Conservation (phyloP, 2,329 filamentous ascomycete species). For the Trichoderma atrobrunneum region DNA sequence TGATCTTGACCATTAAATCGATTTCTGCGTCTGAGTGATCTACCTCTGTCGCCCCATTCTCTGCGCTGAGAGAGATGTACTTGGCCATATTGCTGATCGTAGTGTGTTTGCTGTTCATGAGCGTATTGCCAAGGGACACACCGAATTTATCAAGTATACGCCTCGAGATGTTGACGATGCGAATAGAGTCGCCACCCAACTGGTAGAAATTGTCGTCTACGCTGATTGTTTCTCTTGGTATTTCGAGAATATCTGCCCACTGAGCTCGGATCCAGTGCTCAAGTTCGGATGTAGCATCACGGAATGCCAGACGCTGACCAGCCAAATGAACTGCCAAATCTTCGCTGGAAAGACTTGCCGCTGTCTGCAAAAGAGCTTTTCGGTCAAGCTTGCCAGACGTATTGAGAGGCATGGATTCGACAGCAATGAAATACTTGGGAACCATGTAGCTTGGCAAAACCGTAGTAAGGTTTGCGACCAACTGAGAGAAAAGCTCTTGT, state of each 20-base stretch:
- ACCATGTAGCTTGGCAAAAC: conserved; percentile 10
- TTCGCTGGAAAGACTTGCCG: not conserved
- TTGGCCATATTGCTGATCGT: conserved; percentile 22
- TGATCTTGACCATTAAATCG: conserved; percentile 10
- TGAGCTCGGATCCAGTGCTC: not conserved
- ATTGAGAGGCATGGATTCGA: not conserved
- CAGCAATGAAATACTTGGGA: not conserved
- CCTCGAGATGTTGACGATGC: conserved; percentile 21
- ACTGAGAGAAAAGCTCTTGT: not conserved
- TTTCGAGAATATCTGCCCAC: conserved; percentile 10
- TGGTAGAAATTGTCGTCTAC: conserved; percentile 14
- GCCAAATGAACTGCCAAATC: not conserved
- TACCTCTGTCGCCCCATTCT: not conserved
- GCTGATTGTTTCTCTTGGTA: not conserved
- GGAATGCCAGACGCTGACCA: not conserved
- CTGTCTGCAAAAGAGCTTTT: not conserved
- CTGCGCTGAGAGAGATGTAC: conserved; percentile 17
- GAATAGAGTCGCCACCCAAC: conserved; percentile 21
- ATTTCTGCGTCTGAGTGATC: not conserved
- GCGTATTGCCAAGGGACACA: conserved; percentile 20
- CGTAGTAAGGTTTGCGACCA: not conserved
- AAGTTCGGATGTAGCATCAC: not conserved
- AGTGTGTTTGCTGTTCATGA: conserved; percentile 24
- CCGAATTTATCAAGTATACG: conserved; percentile 18
- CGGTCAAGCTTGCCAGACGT: not conserved